Evolutionary conservation across 2,329 filamentous ascomycete genomes (phyloP), one percentile per base, ranked within the genome.

Genomic region (Penicillium italicum): DNA sequence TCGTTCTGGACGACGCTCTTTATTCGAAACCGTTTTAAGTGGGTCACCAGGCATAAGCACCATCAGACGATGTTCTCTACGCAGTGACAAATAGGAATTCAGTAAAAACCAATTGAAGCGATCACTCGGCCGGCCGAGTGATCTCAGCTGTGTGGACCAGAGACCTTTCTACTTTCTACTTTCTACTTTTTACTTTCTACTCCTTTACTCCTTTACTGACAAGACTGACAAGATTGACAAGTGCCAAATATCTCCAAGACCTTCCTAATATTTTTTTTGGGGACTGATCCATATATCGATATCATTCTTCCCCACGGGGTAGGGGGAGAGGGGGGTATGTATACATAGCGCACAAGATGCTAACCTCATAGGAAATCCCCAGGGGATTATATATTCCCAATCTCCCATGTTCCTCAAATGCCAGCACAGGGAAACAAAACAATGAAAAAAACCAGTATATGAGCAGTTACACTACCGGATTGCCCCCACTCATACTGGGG

Each of bases 401-500:
- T 20, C 5, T 14, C 18, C 43, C 34, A 20, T 20, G 20, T 38
- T 24, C 46, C 45, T 16, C 26, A 14, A 54, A 37, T 24, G 45
- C 51, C 52, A 22, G 45, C 18, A 28, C 46, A 24, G 11, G 34
- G 18, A 46, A 34, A 40, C 12, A 24, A 37, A 50, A 24, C 1
- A 20, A n/a, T n/a, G n/a, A n/a, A n/a, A n/a, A n/a, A n/a, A n/a
- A n/a, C n/a, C n/a, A 34, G 7, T 14, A 36, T 10, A 10, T 16
- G 18, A 26, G n/a, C 7, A 24, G 18, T 53, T 47, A 61, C 1
- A 49, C 47, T 16, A 48, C 31, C 1, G 62, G 56, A 3, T 50
- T 33, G 11, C 48, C 18, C 1, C 60, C 62, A 28, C 58, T 62
- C 65, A 71, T 68, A 28, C 56, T 71, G 14, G 70, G 70, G 51